Percentiles rank a stretch among this genome's conserved stretches.
These are phyloP conservation scores for Styphnolobium japonicum DNA, from an alignment of 306 rosid species.

Conservation along the genomic window DNA sequence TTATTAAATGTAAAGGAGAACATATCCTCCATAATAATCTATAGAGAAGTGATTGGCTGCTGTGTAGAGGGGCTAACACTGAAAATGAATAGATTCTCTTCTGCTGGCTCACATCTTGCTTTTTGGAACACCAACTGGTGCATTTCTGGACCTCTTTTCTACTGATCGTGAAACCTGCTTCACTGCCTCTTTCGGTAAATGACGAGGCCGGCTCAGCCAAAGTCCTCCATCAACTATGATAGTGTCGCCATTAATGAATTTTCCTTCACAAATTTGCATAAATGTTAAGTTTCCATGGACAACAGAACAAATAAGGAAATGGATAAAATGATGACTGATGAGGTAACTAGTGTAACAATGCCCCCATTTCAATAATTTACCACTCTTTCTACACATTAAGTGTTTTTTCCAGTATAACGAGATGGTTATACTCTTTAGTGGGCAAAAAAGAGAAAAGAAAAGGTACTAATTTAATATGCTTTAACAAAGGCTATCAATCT, in stretches of 20 bases:
- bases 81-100: background rate
- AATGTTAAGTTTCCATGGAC: background rate
- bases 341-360: background rate
- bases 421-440: background rate
- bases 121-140: conserved; percentile 60
- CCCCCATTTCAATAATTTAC: background rate
- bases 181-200: conserved; percentile 73
- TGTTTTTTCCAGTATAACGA: background rate
- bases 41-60: background rate
- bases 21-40: background rate
- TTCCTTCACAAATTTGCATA: conserved; percentile 56
- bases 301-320: background rate
- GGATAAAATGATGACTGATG: background rate
- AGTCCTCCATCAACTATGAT: conserved; percentile 79
- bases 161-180: conserved; percentile 73
- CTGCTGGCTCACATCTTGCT: conserved; percentile 63
- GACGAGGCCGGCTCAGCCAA: conserved; percentile 90
- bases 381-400: background rate
- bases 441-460: background rate
- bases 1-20: background rate
- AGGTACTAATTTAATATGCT: background rate
- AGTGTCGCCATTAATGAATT: conserved; percentile 70
- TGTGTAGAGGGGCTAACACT: background rate
- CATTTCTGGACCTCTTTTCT: conserved; percentile 70
- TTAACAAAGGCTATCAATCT: background rate